phyloP scores from a whole-genome alignment of 305 asterid species.

The Fraxinus floribunda region DNA sequence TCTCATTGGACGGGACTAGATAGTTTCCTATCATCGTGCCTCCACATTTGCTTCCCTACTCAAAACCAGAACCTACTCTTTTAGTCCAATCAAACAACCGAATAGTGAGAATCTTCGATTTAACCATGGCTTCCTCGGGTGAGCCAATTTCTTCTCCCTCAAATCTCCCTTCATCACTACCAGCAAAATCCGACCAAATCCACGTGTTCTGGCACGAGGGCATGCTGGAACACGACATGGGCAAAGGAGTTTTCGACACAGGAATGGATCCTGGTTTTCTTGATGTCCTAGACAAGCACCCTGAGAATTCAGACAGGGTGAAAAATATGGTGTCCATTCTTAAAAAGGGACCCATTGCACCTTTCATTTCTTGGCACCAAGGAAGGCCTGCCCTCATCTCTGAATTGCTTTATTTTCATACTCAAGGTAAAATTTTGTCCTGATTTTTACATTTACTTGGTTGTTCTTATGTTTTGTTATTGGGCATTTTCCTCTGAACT shows the following conservation, averaged over 20 bases:
- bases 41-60: too few relatives aligned
- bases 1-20: too few relatives aligned
- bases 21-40: too few relatives aligned
- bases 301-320: conserved; percentile 78
- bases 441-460: neutral
- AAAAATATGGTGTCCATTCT: conserved; percentile 79
- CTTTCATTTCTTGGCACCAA: conserved; percentile 67
- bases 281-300: conserved; percentile 85
- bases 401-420: conserved; percentile 60
- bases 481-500: neutral
- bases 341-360: conserved; percentile 72
- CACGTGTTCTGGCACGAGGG: conserved; percentile 82
- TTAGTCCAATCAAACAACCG: neutral
- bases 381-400: conserved; percentile 63
- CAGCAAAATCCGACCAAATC: conserved; percentile 24
- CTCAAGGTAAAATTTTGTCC: conserved; percentile 45
- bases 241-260: conserved; percentile 75
- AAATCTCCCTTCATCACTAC: neutral
- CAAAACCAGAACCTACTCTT: too few relatives aligned
- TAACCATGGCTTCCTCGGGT: conserved; percentile 32
- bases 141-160: conserved; percentile 4
- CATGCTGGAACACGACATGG: conserved; percentile 72
- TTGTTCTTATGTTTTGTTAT: neutral
- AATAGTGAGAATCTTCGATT: neutral
- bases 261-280: conserved; percentile 84